These are phyloP conservation scores for Alternaria sp. DNA, from an alignment of 2,329 filamentous ascomycete species.

Conservation along the genomic window DNA sequence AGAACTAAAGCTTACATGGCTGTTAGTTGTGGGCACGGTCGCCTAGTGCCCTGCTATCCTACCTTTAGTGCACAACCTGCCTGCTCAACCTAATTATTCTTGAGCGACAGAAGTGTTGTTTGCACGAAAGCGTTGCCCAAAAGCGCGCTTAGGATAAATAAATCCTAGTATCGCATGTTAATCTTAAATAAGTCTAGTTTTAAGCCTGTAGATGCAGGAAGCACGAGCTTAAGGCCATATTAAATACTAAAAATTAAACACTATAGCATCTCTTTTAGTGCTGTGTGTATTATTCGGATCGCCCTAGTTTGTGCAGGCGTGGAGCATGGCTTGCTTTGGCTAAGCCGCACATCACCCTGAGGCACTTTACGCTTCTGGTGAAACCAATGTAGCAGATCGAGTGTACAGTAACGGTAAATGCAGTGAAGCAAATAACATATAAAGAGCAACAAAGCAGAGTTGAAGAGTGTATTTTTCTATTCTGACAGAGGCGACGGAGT, in stretches of 20 bases:
- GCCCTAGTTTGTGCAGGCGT: slow-evolving; percentile 8
- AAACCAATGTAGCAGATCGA: slow-evolving; percentile 1
- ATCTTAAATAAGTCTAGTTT: background rate
- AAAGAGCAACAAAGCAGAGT: no score
- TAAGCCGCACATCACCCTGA: background rate
- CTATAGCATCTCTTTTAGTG: background rate
- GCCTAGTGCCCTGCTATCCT: slow-evolving; percentile 12
- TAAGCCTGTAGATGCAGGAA: slow-evolving; percentile 2
- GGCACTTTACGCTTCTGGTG: slow-evolving; percentile 18
- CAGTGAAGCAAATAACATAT: no score
- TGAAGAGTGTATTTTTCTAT: no score
- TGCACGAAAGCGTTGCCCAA: slow-evolving; percentile 9
- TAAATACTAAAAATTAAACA: slow-evolving; percentile 1
- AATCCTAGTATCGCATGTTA: slow-evolving; percentile 14
- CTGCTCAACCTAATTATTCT: slow-evolving; percentile 17
- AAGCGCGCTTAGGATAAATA: slow-evolving; percentile 3
- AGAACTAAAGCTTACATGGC: slow-evolving; percentile 14
- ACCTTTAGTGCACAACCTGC: slow-evolving; percentile 20
- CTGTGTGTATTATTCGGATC: background rate
- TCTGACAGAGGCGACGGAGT: background rate
- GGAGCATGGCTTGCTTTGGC: background rate
- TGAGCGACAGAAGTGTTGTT: slow-evolving; percentile 13
- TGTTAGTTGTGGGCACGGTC: slow-evolving; percentile 5
- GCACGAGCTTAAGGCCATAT: background rate
- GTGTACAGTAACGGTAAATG: no score